Base-by-base conservation (phyloP, 768 basidiomycete species). In the Coprinopsis strossmayeri region DNA sequence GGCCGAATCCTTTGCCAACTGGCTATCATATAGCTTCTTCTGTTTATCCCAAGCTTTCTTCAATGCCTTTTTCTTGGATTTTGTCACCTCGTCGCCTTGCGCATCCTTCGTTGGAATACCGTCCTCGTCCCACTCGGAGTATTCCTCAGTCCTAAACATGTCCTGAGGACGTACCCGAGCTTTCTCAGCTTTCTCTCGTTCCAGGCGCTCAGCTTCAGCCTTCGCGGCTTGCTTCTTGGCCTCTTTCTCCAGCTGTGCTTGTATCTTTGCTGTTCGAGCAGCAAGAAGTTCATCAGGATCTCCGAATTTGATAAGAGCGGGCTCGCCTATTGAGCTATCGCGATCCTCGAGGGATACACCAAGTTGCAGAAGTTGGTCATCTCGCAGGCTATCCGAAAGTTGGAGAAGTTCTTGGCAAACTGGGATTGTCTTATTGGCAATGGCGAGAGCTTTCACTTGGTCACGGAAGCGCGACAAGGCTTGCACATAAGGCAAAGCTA, bases 301-400 rank as follows among this genome's bases (percentile, higher is more conserved):
- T 21, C 94, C 89, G 35, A 98, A 73, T 66, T 98, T 98, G 51
- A 96, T 87, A 25, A 97, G 81, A 2, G 95, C 95, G n/a, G 42
- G 49, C 59, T 82, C 84, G n/a, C 94, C 94, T 70, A 94, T 93
- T 93, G 49, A 50, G 84, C 92, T 92, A 73, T 94, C 91, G 69
- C 92, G 91, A 69, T 99, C 96, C 62, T 98, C 96, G 27, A 99
- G 71, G 5, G 93, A 93, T 4, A 99, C 91, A 5, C 96, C 96
- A 43, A 98, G 72, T 17, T 91, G 87, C 35, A 95, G 84, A 34
- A 97, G 71, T 60, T 97, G 93, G 27, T 78, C 71, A 62, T 99
- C 95, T 13, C 96, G 81, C 51, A 99, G 76, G 55, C 80, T 82
- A 69, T 99, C 96, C 58, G 84, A 93, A 21, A 97, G 78, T 17